Evolutionary conservation across 1,284 basidiomycete genomes (phyloP), one percentile per base, ranked within the genome.

Genomic region (Mycosarcoma mackinlayi): DNA sequence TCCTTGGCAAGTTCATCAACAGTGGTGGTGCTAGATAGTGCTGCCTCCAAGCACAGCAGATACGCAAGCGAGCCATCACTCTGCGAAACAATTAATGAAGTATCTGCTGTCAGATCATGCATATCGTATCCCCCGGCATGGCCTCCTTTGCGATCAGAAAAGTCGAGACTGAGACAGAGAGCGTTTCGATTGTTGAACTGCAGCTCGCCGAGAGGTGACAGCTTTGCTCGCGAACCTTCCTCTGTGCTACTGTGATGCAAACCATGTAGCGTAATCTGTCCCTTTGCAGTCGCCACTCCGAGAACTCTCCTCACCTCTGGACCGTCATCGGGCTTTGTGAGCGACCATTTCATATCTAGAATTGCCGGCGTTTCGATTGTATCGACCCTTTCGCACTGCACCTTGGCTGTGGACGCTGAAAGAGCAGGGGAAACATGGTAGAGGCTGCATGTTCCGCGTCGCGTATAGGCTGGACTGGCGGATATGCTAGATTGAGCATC

Each of bases 101-200:
- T 71, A 19, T 68, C 71, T 3, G 11, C 9, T 4, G 49, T 21
- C 2, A 47, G 24, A 4, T 41, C 39, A 0, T 3, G 13, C 21
- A 34, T 28, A 24, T 53, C 19, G 19, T 62, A 69, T 14, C 59
- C 70, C 11, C 49, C 47, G 6, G 16, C 10, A 19, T 38, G 46
- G 16, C 67, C 60, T 8, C 66, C 60, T 19, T 23, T 39, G 10
- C 78, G 67, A 52, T 79, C 73, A 1, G 74, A 75, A 67, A 75
- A 82, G 62, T 82, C 80, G n/a, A 82, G 62, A 44, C 78, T 80
- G 18, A 82, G 67, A 50, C 79, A 81, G 24, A 82, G 67, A 0
- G 74, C 63, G 2, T 62, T 58, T 8, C 65, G 57, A 7, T 54
- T 31, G 54, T 82, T 82, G 57, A 82, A 56, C n/a, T 48, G 48